Evolutionary conservation across 768 basidiomycete species (phyloP).

Genomic region (Kwoniella heveanensis): DNA sequence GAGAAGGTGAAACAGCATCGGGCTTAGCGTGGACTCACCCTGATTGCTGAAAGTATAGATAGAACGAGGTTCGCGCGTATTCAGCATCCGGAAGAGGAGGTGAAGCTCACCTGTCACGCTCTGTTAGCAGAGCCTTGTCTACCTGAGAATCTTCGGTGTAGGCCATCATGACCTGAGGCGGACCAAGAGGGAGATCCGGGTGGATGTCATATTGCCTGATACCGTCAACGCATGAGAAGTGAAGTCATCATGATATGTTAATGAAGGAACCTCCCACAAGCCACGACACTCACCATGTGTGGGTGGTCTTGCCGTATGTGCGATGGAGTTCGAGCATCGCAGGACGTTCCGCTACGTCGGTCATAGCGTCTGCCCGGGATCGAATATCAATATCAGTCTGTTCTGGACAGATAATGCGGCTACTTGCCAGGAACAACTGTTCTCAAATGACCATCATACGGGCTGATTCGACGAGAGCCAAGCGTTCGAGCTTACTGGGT

Average conservation of each 20-base stretch:
- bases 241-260: no score
- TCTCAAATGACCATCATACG: no score
- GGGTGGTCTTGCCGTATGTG: slow-evolving; percentile 61
- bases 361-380: slow-evolving; percentile 46
- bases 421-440: no score
- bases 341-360: slow-evolving; percentile 47
- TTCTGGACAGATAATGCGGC: no score
- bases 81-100: no score
- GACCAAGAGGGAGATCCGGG: slow-evolving; percentile 60
- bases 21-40: no score
- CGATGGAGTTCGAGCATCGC: slow-evolving; percentile 60
- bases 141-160: slow-evolving; percentile 58
- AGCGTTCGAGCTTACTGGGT: slow-evolving; percentile 37
- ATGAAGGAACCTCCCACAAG: no score
- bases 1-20: not conserved
- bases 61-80: no score
- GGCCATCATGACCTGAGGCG: slow-evolving; percentile 61
- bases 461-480: not conserved
- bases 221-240: no score
- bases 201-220: slow-evolving; percentile 55
- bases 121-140: slow-evolving; percentile 50
- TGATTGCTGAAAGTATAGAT: no score
- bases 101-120: slow-evolving; percentile 52
- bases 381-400: no score
- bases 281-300: slow-evolving; percentile 45